phyloP scores from a whole-genome alignment of 2,329 filamentous ascomycete genomes.

The Aspergillus spinulosporus region DNA sequence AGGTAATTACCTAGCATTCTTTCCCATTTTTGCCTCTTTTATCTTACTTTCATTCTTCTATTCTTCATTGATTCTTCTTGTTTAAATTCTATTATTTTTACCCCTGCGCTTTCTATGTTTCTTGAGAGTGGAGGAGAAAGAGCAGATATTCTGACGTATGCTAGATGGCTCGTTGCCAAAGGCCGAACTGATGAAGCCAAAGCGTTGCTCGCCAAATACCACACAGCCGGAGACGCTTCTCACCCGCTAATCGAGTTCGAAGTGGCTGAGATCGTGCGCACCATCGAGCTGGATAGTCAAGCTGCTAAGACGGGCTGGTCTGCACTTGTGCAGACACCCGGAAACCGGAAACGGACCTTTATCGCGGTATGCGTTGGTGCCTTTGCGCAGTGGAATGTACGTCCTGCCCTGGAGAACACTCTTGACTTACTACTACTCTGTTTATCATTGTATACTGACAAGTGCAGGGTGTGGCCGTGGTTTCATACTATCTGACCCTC shows the following conservation, averaged over 20 bases:
- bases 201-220: slow-evolving; percentile 23
- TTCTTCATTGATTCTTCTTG: background rate
- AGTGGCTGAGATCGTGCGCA: slow-evolving; percentile 26
- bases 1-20: background rate
- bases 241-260: slow-evolving; percentile 27
- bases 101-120: no score
- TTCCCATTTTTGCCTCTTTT: background rate
- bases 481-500: slow-evolving; percentile 16
- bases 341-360: slow-evolving; percentile 24
- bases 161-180: slow-evolving; percentile 29
- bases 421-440: no score
- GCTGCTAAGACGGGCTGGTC: background rate
- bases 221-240: slow-evolving; percentile 22
- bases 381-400: slow-evolving; percentile 31
- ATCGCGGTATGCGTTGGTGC: slow-evolving; percentile 22
- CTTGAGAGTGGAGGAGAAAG: no score
- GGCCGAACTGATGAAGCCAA: slow-evolving; percentile 23
- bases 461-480: background rate
- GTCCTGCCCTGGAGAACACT: background rate
- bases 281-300: slow-evolving; percentile 18
- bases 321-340: background rate
- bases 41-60: no score
- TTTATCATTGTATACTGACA: no score
- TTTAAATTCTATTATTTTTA: no score
- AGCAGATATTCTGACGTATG: background rate